These are phyloP conservation scores for Neurospora sp. DNA, from an alignment of 495 filamentous ascomycete genomes.

Conservation along the genomic window DNA sequence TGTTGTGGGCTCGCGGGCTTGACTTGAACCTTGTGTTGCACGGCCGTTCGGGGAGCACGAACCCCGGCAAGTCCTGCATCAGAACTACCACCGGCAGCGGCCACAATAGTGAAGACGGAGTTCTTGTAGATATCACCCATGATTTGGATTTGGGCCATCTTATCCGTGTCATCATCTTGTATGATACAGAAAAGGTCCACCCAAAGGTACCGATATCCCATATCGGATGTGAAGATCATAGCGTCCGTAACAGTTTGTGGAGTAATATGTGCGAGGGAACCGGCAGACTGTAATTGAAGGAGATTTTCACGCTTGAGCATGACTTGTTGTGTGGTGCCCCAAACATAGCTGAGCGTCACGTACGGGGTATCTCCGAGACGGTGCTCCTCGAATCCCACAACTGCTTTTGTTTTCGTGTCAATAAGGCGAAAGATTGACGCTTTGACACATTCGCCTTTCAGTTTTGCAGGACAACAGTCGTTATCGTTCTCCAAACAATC, in stretches of 20 bases:
- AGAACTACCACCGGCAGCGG: neutral
- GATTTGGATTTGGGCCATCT: conserved; percentile 15
- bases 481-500: neutral
- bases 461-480: neutral
- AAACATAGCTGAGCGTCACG: conserved; percentile 17
- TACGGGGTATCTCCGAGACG: neutral
- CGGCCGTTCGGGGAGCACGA: neutral
- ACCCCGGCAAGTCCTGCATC: neutral
- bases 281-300: neutral
- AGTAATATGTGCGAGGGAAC: neutral
- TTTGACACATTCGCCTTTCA: neutral
- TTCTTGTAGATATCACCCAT: conserved; percentile 28
- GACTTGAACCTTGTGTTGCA: neutral
- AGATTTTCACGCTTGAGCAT: conserved; percentile 1
- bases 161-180: conserved; percentile 19
- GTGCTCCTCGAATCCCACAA: neutral
- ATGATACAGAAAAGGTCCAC: conserved; percentile 28
- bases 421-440: neutral
- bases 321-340: conserved; percentile 7
- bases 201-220: conserved; percentile 22
- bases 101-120: conserved; percentile 24
- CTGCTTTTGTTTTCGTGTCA: neutral
- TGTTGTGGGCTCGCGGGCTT: neutral
- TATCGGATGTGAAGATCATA: conserved; percentile 8
- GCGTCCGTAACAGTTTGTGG: conserved; percentile 20